Evolutionary conservation across 306 rosid species (phyloP).

Genomic region (Lathyrus sativus): DNA sequence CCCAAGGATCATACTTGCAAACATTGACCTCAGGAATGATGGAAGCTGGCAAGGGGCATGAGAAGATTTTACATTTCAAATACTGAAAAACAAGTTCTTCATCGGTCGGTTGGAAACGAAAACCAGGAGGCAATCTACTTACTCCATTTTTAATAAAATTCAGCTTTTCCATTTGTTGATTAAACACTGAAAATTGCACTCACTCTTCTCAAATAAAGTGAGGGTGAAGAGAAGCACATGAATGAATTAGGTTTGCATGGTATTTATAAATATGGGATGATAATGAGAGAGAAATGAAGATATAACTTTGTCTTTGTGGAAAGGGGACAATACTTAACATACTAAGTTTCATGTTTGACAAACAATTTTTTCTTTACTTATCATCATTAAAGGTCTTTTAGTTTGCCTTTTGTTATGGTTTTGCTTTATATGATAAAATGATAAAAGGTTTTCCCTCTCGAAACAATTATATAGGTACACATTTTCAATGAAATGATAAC

Average conservation of each 20-base stretch:
- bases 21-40: conserved; percentile 79
- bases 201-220: not conserved
- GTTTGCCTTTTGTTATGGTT: conserved; percentile 31
- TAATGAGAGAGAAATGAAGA: conserved; percentile 23
- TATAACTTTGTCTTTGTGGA: conserved; percentile 29
- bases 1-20: conserved; percentile 84
- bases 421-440: conserved; percentile 24
- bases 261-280: conserved; percentile 36
- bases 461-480: not conserved
- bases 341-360: conserved; percentile 45
- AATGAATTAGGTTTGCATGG: conserved; percentile 1
- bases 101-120: conserved; percentile 93
- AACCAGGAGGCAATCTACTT: conserved; percentile 87
- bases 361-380: conserved; percentile 17
- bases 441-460: not conserved
- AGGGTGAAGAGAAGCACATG: not conserved
- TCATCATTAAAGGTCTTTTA: conserved; percentile 31
- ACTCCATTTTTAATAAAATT: conserved; percentile 59
- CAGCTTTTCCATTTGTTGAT: conserved; percentile 50
- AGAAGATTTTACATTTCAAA: conserved; percentile 70
- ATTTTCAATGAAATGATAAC: no score
- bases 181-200: not conserved
- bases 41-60: conserved; percentile 76
- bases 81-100: conserved; percentile 88
- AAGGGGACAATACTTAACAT: conserved; percentile 40